Percentiles rank a stretch among this genome's conserved stretches.
phyloP scores from a whole-genome alignment of 306 rosid genomes.

The Ziziphus jujuba region DNA sequence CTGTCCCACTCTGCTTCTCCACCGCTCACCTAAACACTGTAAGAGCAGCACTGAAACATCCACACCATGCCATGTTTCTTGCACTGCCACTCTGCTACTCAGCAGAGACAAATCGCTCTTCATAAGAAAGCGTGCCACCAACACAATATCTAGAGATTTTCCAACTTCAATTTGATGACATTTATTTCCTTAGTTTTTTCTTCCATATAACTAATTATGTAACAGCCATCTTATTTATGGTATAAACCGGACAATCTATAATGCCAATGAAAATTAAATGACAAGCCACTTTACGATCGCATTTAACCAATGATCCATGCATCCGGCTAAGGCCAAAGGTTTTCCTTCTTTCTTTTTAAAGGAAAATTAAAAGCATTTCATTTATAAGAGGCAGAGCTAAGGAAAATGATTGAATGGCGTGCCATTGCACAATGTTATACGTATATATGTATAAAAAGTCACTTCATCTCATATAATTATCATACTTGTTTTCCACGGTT shows the following conservation, averaged over 20 bases:
- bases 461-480: background rate
- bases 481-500: background rate
- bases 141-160: background rate
- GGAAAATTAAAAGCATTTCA: background rate
- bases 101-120: no score
- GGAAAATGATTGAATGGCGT: background rate
- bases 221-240: no score
- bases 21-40: no score
- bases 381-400: background rate
- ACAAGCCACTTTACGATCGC: background rate
- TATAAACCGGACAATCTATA: no score
- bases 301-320: background rate
- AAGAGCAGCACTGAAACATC: no score
- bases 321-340: no score
- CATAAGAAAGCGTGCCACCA: constrained; percentile 14
- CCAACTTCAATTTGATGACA: background rate
- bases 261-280: background rate
- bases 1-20: no score
- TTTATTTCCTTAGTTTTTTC: background rate
- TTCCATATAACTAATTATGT: no score
- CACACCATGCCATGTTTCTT: no score
- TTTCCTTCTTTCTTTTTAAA: no score
- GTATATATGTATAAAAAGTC: background rate
- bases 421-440: background rate
- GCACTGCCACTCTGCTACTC: no score